Evolutionary conservation across 139 green algal species (phyloP).

Genomic region (Pleodorina starrii): DNA sequence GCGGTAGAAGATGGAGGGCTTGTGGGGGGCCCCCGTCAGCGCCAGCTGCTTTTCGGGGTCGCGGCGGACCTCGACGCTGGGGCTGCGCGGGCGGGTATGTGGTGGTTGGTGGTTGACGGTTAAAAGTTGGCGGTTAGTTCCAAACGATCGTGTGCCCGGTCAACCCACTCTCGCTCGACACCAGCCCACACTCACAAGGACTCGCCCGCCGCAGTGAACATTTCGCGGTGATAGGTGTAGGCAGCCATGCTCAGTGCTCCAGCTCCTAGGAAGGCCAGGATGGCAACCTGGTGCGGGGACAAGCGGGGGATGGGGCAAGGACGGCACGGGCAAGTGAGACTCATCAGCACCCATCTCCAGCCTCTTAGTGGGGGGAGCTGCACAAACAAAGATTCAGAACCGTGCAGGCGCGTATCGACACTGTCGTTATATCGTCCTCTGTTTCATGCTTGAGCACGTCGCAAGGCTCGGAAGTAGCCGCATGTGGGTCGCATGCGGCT

Average conservation of each 20-base stretch:
- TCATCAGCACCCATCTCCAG: no score
- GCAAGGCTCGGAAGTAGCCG: no score
- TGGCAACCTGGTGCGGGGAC: neutral
- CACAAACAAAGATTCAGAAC: no score
- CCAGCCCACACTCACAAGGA: conserved; percentile 52
- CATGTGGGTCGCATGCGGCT: no score
- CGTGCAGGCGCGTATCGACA: no score
- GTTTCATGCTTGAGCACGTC: no score
- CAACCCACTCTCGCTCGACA: no score
- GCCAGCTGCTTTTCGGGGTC: conserved; percentile 41
- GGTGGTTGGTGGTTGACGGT: neutral
- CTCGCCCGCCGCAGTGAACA: conserved; percentile 4
- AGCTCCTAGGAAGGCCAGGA: neutral
- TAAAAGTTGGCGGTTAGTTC: neutral
- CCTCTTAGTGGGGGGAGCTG: no score
- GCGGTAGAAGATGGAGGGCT: conserved; percentile 28
- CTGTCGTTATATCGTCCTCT: no score
- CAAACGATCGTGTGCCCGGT: no score
- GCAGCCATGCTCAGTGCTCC: neutral
- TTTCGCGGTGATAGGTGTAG: conserved; percentile 35
- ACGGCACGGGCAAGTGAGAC: no score
- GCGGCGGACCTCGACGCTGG: conserved; percentile 24
- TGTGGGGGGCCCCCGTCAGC: neutral
- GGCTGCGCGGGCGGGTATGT: neutral
- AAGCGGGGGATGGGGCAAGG: no score